Conservation (phyloP, 1,284 basidiomycete genomes). For the Pulveroboletus ridleyi region DNA sequence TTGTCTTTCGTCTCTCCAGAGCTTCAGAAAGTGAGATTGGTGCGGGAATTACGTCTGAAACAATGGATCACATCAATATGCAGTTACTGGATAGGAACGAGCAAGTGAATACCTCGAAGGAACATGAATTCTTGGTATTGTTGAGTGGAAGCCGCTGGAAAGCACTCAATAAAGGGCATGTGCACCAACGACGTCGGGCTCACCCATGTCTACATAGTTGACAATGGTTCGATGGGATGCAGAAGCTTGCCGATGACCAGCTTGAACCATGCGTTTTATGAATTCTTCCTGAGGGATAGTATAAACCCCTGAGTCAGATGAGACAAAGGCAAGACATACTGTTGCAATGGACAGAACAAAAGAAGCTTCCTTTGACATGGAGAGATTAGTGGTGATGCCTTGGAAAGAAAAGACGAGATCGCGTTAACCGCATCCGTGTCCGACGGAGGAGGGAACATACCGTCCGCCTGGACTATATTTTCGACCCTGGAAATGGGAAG, state of each 20-base stretch:
- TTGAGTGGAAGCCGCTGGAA: conserved; percentile 58
- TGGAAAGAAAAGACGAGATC: conserved; percentile 19
- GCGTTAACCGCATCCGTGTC: conserved; percentile 21
- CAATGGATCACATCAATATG: conserved; percentile 11
- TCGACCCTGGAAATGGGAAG: conserved; percentile 68
- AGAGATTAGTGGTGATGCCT: conserved; percentile 61
- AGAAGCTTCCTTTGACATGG: conserved; percentile 76
- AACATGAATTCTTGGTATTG: conserved; percentile 74
- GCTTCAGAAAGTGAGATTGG: conserved; percentile 67
- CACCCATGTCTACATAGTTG: conserved; percentile 76
- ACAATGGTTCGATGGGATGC: conserved; percentile 57
- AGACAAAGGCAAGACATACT: conserved; percentile 44
- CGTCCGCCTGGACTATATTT: conserved; percentile 74
- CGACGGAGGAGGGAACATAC: conserved; percentile 44
- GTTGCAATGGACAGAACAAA: conserved; percentile 76
- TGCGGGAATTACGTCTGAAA: conserved; percentile 68
- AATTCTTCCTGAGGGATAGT: conserved; percentile 70
- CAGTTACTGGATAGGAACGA: neutral
- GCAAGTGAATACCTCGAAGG: conserved; percentile 55
- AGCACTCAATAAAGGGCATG: conserved; percentile 19
- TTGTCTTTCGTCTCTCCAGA: conserved; percentile 57
- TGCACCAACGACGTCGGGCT: conserved; percentile 29
- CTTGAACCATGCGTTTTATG: conserved; percentile 68
- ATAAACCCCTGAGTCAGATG: conserved; percentile 26
- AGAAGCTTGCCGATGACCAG: conserved; percentile 62